Conservation (phyloP, 768 basidiomycete genomes). For the Tephrocybe rancida region DNA sequence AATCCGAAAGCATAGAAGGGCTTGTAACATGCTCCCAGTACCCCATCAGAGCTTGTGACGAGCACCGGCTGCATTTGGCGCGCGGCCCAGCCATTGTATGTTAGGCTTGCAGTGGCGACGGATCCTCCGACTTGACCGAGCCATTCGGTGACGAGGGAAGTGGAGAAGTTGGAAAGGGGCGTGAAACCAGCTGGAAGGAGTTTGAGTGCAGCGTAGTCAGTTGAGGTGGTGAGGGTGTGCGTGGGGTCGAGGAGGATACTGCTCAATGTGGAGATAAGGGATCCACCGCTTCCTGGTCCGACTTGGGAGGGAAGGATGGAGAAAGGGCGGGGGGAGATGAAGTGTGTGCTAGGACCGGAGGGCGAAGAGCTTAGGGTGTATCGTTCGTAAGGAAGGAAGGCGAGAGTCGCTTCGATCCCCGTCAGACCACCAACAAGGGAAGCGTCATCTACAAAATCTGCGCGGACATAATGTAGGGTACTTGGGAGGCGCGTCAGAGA, state of each 20-base stretch:
- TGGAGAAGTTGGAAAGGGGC: not conserved
- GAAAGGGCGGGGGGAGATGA: slow-evolving; percentile 3
- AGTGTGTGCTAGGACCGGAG: slow-evolving; percentile 9
- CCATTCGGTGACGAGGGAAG: slow-evolving; percentile 10
- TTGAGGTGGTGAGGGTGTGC: not conserved
- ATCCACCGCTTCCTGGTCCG: slow-evolving; percentile 14
- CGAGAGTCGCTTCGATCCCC: not conserved
- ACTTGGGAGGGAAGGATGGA: not conserved
- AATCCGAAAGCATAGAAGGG: slow-evolving; percentile 16
- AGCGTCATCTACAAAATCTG: not conserved
- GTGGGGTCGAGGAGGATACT: not conserved
- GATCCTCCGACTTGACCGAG: slow-evolving; percentile 19
- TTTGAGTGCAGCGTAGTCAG: not conserved
- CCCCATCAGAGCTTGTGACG: slow-evolving; percentile 21
- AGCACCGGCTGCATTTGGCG: slow-evolving; percentile 5
- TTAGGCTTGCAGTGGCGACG: slow-evolving; percentile 11
- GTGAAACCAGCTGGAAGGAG: slow-evolving; percentile 3
- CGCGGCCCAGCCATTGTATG: slow-evolving; percentile 23
- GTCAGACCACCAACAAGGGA: not conserved
- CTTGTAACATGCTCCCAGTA: slow-evolving; percentile 17
- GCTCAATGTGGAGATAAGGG: not conserved
- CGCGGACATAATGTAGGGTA: not conserved
- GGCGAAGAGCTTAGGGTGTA: slow-evolving; percentile 13
- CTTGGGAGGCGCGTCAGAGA: not conserved
- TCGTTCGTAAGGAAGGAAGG: slow-evolving; percentile 11